These are phyloP conservation scores for Amaranthus tricolor DNA, from an alignment of 179 eudicot genomes.

Conservation along the genomic window DNA sequence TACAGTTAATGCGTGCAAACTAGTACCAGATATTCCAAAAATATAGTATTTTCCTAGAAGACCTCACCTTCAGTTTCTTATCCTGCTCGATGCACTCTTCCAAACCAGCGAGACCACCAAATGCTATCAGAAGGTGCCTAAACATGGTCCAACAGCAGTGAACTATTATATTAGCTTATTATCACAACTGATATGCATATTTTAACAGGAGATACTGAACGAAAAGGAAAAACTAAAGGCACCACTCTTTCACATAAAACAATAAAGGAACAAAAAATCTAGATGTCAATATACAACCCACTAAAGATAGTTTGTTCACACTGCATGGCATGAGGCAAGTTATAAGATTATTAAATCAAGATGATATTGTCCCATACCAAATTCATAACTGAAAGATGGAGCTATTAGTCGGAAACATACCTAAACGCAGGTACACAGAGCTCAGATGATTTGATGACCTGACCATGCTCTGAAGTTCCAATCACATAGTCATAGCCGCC, in stretches of 20 bases:
- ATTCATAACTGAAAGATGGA: background rate
- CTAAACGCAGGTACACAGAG: slow-evolving; percentile 78
- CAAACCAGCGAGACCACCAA: slow-evolving; percentile 96
- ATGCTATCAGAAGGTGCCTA: slow-evolving; percentile 88
- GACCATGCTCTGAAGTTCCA: slow-evolving; percentile 98
- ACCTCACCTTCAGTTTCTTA: slow-evolving; percentile 56
- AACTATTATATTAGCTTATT: background rate
- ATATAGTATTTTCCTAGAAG: background rate
- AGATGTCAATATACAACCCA: background rate
- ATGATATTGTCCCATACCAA: background rate
- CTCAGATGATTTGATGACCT: slow-evolving; percentile 69
- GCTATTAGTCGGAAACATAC: slow-evolving; percentile 30
- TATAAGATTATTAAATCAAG: slow-evolving; percentile 6
- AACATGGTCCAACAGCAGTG: slow-evolving; percentile 11
- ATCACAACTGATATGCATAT: too few relatives aligned
- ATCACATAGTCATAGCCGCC: slow-evolving; percentile 91
- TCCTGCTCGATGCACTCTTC: slow-evolving; percentile 95
- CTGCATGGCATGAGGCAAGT: background rate
- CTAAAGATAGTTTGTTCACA: slow-evolving; percentile 2
- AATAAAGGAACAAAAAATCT: background rate
- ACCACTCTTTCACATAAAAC: background rate
- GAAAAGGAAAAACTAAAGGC: background rate
- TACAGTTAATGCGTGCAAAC: slow-evolving; percentile 7
- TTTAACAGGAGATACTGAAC: background rate
- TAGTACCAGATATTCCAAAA: background rate